phyloP scores from a whole-genome alignment of 1,139 yeast genomes.

The Magnusiomyces ingens region DNA sequence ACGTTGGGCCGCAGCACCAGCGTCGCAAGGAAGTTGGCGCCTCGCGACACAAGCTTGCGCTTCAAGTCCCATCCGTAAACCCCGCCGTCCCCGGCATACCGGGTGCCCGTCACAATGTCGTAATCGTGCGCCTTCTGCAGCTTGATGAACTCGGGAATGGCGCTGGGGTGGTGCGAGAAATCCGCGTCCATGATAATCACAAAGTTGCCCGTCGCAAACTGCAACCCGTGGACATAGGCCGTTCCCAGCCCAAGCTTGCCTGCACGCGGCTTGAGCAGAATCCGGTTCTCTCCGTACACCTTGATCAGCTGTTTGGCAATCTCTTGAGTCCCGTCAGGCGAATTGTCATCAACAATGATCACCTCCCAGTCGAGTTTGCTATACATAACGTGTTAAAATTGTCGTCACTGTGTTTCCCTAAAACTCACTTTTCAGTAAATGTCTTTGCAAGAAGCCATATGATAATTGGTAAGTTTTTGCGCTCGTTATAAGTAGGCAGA shows the following conservation, averaged over 20 bases:
- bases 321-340: slow-evolving; percentile 80
- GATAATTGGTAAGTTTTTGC: slow-evolving; percentile 64
- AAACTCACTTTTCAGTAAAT: slow-evolving; percentile 44
- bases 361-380: slow-evolving; percentile 65
- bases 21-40: slow-evolving; percentile 74
- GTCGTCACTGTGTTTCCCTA: neutral
- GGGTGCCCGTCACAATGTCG: slow-evolving; percentile 81
- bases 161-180: slow-evolving; percentile 72
- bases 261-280: slow-evolving; percentile 64
- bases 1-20: slow-evolving; percentile 67
- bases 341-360: slow-evolving; percentile 70
- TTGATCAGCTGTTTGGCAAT: slow-evolving; percentile 59
- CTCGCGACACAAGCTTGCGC: slow-evolving; percentile 71
- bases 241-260: slow-evolving; percentile 80
- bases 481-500: slow-evolving; percentile 75
- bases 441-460: slow-evolving; percentile 66
- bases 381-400: neutral
- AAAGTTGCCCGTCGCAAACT: slow-evolving; percentile 65
- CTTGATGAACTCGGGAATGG: slow-evolving; percentile 68
- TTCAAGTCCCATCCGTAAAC: slow-evolving; percentile 83
- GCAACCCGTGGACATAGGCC: slow-evolving; percentile 74
- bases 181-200: slow-evolving; percentile 85
- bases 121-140: slow-evolving; percentile 58
- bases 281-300: slow-evolving; percentile 57
- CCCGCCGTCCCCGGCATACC: slow-evolving; percentile 78